Evolutionary conservation across 257 asterid species (phyloP).

Genomic region (Plantago elongata): DNA sequence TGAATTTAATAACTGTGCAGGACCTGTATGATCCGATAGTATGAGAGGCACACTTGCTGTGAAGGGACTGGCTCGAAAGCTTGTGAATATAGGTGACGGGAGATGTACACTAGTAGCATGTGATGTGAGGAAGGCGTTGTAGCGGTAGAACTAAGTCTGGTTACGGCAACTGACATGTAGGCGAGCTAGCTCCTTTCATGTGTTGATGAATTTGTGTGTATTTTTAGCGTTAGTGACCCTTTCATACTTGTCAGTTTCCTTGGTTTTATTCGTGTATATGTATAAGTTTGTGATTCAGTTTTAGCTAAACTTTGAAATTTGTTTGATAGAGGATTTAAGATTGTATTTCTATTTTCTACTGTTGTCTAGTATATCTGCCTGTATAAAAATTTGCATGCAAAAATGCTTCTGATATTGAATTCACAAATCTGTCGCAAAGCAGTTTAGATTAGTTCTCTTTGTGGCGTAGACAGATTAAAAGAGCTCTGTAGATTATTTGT

Average conservation of each 20-base stretch:
- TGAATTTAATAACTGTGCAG: conserved; percentile 22
- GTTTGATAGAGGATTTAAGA: background rate
- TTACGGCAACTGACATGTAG: conserved; percentile 13
- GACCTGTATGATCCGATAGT: background rate
- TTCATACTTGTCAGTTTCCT: background rate
- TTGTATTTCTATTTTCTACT: background rate
- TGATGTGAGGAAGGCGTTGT: conserved; percentile 1
- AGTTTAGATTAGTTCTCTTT: background rate
- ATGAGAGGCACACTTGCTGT: background rate
- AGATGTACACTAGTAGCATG: conserved; percentile 16
- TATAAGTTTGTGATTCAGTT: conserved; percentile 3
- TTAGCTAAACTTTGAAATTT: background rate
- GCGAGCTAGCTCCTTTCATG: conserved; percentile 11
- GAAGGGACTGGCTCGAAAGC: conserved; percentile 23
- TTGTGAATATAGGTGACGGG: conserved; percentile 38
- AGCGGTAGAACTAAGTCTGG: conserved; percentile 13
- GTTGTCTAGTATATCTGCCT: no score
- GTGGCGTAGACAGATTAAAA: no score
- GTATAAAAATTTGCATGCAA: background rate
- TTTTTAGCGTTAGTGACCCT: background rate
- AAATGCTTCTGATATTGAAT: background rate
- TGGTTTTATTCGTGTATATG: background rate
- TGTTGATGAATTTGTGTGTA: conserved; percentile 20
- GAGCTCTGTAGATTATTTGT: no score
- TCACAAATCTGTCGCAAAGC: background rate